These are phyloP conservation scores for Penicillium alfredii DNA, from an alignment of 495 filamentous ascomycete genomes.

Conservation along the genomic window DNA sequence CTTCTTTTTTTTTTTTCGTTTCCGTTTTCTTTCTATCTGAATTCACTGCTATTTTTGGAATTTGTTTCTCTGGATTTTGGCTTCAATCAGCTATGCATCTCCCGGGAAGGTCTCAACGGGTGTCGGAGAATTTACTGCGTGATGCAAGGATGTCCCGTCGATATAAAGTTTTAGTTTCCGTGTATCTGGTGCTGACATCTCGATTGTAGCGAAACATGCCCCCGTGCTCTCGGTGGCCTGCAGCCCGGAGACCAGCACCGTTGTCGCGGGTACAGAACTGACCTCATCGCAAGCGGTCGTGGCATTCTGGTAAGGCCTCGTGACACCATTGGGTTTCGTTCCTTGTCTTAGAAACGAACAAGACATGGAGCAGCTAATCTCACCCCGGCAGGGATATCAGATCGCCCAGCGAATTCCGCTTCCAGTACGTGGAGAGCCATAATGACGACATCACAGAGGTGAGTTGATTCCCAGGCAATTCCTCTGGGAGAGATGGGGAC, in stretches of 20 bases:
- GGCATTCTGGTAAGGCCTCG: conserved; percentile 68
- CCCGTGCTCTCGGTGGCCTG: conserved; percentile 67
- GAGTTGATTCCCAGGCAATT: too few species aligned
- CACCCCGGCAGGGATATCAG: conserved; percentile 59
- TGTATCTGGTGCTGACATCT: conserved; percentile 1
- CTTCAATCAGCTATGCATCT: too few species aligned
- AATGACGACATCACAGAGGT: conserved; percentile 89
- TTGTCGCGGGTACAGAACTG: conserved; percentile 77
- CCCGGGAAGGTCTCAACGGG: conserved; percentile 3
- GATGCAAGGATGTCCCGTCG: conserved; percentile 4
- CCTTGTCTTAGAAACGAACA: too few species aligned
- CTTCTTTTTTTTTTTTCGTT: conserved; percentile 6
- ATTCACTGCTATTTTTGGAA: too few species aligned
- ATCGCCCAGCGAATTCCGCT: conserved; percentile 44
- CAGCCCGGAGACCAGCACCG: conserved; percentile 47
- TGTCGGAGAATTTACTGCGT: conserved; percentile 10
- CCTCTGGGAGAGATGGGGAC: too few species aligned
- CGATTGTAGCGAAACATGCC: conserved; percentile 32
- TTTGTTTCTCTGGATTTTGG: conserved; percentile 5
- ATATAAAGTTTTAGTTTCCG: background rate
- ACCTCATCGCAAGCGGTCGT: conserved; percentile 66
- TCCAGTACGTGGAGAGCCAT: conserved; percentile 77
- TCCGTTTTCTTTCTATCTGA: conserved; percentile 1
- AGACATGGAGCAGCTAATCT: conserved; percentile 30
- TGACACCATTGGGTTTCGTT: too few species aligned